Evolutionary conservation across 2,329 filamentous ascomycete genomes (phyloP), one percentile per base, ranked within the genome.

Genomic region (Paraphaeosphaeria minitans): DNA sequence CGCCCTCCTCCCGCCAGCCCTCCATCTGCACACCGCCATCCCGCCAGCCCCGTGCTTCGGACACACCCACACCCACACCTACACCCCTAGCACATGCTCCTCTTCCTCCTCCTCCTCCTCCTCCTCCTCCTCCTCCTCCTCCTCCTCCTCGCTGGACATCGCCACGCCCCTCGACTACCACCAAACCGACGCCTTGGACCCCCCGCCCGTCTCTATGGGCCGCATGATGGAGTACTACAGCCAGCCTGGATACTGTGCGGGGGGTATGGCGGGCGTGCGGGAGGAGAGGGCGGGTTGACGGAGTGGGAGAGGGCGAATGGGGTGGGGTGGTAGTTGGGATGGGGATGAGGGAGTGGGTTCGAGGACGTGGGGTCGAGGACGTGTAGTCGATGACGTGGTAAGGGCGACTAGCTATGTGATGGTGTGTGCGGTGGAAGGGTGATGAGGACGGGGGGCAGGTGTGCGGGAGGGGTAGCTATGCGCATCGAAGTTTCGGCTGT

Each of bases 151-250:
- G 2, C 55, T 57, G 21, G 66, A 68, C 16, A 31, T 66, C 13
- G 51, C 62, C 1, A 67, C 66, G 0, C 68, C 69, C 2, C 39
- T 60, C 2, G 59, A 60, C n/a, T n/a, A 39, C 16, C 37, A 13
- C 13, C 37, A n/a, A 5, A 35, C 59, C 3, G 59, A 57, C 10
- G 53, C 57, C 10, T 50, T 39, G 9, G 46, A 53, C 24, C 37
- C 55, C 12, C 53, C 60, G 3, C 57, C 59, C 5, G 12, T 75
- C 0, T 56, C 64, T 24, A 75, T 75, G 69, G 72, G 74, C 0
- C 58, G 69, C 19, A 72, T 73, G 71, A 60, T 73, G 33, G 68
- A 67, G 21, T 75, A 71, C 43, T 76, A 75, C 55, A 69, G 60
- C 13, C 72, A 69, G 22, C 72, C 72, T 0, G 69, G 69, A 3